Base-by-base conservation (phyloP, 176 grass and related monocot species). In the Triticum dicoccoides region DNA sequence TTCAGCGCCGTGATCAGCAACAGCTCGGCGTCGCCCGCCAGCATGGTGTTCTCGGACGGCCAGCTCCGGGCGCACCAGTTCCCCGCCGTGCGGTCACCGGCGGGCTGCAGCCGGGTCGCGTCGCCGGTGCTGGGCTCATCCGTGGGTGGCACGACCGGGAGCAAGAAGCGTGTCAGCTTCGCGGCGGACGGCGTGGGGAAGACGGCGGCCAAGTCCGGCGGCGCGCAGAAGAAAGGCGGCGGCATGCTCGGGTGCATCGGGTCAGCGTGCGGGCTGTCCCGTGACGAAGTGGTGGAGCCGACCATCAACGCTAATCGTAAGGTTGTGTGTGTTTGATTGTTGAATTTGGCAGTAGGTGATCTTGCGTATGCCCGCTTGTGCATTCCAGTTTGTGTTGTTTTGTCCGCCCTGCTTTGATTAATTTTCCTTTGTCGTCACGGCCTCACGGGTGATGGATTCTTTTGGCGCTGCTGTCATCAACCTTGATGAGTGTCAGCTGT, bases 21-120 rank as follows among this genome's bases (percentile, higher is more conserved):
- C 85, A 84, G 59, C 85, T 61, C 75, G 14, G 65, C 85, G 34
- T 90, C 89, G 67, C 89, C 89, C 0, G 89, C 89, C 20, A 90
- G 89, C 84, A 79, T 87, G 80, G 80, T 90, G 41, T 90, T 90
- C 85, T 90, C 89, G 2, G 89, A 90, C 14, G 89, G 89, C 67
- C 89, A 90, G 85, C 80, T 90, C 34, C 80, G 75, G 25, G 80
- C 75, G 4, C 89, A 90, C 80, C 74, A 90, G 85, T 90, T 83
- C 85, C 89, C 89, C 9, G 66, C 66, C 33, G 59, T 87, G 79
- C 62, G 41, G 21, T 73, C 84, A 6, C 39, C 79, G 37, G 21
- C n/a, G 4, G 51, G 1, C 25, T 61, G 61, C 49, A 82, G 88
- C 63, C 29, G 30, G 61, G 35, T 18, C 15, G 39, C 51, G 27